Conservation (phyloP, 2,329 filamentous ascomycete genomes). For the Arthrobotrys pseudoclavata region DNA sequence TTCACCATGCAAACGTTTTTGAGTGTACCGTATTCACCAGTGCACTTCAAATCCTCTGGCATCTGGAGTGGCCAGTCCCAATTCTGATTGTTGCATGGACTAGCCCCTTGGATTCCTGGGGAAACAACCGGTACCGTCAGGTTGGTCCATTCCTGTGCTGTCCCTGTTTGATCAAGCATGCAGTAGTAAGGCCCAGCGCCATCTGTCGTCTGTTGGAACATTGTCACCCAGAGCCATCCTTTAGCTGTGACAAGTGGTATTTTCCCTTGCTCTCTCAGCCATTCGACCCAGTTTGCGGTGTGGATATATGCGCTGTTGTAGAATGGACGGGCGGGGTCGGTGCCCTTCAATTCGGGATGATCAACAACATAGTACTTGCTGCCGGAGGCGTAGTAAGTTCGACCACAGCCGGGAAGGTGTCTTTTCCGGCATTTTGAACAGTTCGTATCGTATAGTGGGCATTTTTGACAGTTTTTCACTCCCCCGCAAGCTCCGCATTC, state of each 20-base stretch:
- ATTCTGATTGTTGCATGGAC: constrained; percentile 22
- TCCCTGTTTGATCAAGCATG: constrained; percentile 30
- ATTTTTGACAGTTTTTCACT: background rate
- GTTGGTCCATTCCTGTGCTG: constrained; percentile 7
- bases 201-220: constrained; percentile 40
- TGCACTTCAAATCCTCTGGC: constrained; percentile 23
- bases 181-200: constrained; percentile 33
- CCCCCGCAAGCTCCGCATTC: constrained; percentile 17
- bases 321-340: background rate
- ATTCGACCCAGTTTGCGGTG: constrained; percentile 23
- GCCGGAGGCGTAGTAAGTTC: constrained; percentile 20
- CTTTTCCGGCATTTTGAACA: constrained; percentile 18
- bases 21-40: constrained; percentile 3
- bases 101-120: constrained; percentile 23
- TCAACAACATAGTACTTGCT: constrained; percentile 26
- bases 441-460: constrained; percentile 28
- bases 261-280: constrained; percentile 8
- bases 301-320: constrained; percentile 18
- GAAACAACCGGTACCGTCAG: constrained; percentile 15
- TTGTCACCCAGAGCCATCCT: constrained; percentile 35
- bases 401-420: constrained; percentile 20
- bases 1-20: constrained; percentile 8
- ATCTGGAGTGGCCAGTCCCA: constrained; percentile 29
- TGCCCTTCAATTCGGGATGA: constrained; percentile 12
- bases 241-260: constrained; percentile 33